Base-by-base conservation (phyloP, 176 grass and related monocot species). In the Oryza glumipatula region DNA sequence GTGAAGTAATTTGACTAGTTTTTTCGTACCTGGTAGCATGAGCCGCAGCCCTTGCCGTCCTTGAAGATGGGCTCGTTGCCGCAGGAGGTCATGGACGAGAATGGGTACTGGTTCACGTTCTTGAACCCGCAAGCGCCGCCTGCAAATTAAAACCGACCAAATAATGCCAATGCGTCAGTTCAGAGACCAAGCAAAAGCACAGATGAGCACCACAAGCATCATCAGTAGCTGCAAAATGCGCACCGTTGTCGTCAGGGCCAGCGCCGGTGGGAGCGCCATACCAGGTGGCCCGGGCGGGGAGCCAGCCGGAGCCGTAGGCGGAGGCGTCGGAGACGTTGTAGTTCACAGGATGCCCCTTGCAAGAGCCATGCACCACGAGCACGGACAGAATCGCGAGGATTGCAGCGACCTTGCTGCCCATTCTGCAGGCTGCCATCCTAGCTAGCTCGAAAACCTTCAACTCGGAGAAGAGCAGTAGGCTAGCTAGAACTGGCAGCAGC, bases 71-170 rank as follows among this genome's bases (percentile, higher is more conserved):
- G 78, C 76, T 85, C 30, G 70, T 88, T 94, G 68, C 92, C 92
- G 77, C 88, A 83, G 21, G 92, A 90, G 2, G 83, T 86, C 88
- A 94, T 91, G 58, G 86, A 67, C 44, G 65, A 68, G 88, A 94
- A 94, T 2, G 88, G 92, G 51, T 72, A 68, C 66, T 76, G 45
- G 79, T 88, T 88, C 15, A 88, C 89, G 3, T 83, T 64, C 77
- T 88, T 88, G 77, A 81, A 94, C 22, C 92, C 92, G 5, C 92
- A 91, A 11, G 87, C 92, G 5, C 92, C 92, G 68, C 88, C 92
- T 94, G 82, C 81, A 81, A 81, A 32, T 32, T 32, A 3, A 32
- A 0, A 80, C 48, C 68, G 46, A 67, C 23, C 68, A 52, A 47
- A 45, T 45, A 49, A 64, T 0, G 66, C 32, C 48, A 39, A 44